Evolutionary conservation across 768 basidiomycete species (phyloP), one percentile per base, ranked within the genome.

Genomic region (Floccularia luteovirens): DNA sequence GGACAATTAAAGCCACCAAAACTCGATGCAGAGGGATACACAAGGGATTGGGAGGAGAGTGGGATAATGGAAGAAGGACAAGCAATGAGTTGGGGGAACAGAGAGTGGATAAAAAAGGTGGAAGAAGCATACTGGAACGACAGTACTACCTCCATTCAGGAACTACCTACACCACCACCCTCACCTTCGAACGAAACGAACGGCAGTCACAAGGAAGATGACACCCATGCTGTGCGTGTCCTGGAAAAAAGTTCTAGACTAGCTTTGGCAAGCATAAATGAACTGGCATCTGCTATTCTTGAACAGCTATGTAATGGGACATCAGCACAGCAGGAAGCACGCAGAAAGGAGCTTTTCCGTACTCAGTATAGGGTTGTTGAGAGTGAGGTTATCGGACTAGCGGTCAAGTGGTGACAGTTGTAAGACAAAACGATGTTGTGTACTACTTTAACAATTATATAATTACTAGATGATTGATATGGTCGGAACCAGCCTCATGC

Each of bases 291-390:
- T 12, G 19, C 12, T 12, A 23, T 37, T 20, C 12, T 37, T 17
- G 36, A 37, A 21, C 21, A 37, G 24, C 43, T 36, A 25, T 28
- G 54, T 60, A 14, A 42, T 59, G 66, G 59, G 43, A 43, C 43
- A 14, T 49, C 58, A 28, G 48, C 55, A 58, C 40, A 47, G 47
- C 31, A 69, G 69, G 22, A 74, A 74, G 43, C 56, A 44, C 22
- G 58, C 62, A 43, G 58, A 75, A 59, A 62, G 53, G 55, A 58
- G 37, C 56, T 76, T 23, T 77, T 94, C 52, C 70, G 90, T 56
- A 94, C 92, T 2, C 63, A 75, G 53, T 94, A 91, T 56, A 73
- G 77, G 43, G 86, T 86, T 20, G 90, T 96, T 1, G 87, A 87
- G 60, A 88, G 80, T 60, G 88, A 91, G 50, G 78, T 89, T 16